These are phyloP conservation scores for Nicotiana knightiana DNA, from an alignment of 257 asterid genomes.

Conservation along the genomic window DNA sequence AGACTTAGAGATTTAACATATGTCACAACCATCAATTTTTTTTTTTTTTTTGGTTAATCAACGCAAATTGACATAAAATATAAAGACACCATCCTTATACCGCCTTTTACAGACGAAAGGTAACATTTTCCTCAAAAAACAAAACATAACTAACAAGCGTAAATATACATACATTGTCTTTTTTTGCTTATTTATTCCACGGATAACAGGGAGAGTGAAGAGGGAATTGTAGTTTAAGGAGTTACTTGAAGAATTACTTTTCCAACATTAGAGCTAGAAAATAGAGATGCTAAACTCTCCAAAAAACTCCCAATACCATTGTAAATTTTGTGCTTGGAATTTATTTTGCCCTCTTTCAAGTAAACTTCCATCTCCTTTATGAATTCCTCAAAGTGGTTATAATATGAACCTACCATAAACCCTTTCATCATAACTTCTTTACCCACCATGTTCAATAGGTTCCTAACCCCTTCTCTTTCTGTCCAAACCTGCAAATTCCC, in stretches of 20 bases:
- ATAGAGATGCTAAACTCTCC: background rate
- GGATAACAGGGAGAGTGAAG: background rate
- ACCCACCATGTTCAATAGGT: background rate
- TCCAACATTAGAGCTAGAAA: background rate
- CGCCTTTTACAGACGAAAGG: background rate
- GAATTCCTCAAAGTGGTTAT: background rate
- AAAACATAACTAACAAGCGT: background rate
- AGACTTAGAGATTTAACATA: too few species aligned
- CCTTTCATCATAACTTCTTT: constrained; percentile 4
- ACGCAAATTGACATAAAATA: too few species aligned
- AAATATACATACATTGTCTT: background rate
- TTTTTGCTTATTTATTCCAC: too few species aligned
- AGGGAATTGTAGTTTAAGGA: background rate
- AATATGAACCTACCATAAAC: background rate
- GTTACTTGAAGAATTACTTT: background rate
- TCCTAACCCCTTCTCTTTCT: background rate
- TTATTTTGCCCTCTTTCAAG: background rate
- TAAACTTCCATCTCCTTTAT: background rate
- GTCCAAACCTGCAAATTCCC: background rate
- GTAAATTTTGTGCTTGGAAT: background rate
- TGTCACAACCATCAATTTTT: too few species aligned
- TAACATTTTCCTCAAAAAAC: too few species aligned
- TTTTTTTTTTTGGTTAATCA: too few species aligned
- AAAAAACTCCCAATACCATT: background rate
- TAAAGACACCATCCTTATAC: too few species aligned